These are phyloP conservation scores for Trametes cubensis DNA, from an alignment of 768 basidiomycete genomes.

Conservation along the genomic window DNA sequence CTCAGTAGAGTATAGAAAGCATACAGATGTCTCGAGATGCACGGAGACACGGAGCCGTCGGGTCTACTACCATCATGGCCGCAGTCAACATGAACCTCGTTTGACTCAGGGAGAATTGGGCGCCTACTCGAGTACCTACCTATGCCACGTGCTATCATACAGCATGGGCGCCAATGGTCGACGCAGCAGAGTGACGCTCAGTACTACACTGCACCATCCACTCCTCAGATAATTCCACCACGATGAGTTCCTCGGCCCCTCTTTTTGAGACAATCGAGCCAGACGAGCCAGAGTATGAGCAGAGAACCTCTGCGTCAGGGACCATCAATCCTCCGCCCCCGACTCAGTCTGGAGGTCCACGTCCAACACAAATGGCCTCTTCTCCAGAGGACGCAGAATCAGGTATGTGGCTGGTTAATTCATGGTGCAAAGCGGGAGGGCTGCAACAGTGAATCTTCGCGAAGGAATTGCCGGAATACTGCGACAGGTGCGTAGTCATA, in stretches of 20 bases:
- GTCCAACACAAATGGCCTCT: constrained; percentile 52
- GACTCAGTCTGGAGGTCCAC: constrained; percentile 43
- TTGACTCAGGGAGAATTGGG: no score
- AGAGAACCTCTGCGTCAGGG: constrained; percentile 34
- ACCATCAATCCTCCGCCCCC: constrained; percentile 39
- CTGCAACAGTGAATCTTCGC: background rate
- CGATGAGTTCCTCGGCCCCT: constrained; percentile 64
- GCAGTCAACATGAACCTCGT: no score
- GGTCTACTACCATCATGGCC: no score
- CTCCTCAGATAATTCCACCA: constrained; percentile 9
- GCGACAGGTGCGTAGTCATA: constrained; percentile 55
- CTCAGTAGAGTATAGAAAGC: background rate
- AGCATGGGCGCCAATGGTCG: constrained; percentile 12
- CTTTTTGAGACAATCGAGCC: constrained; percentile 83
- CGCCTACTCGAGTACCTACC: background rate
- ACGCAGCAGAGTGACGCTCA: background rate
- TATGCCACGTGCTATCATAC: constrained; percentile 7
- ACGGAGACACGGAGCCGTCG: no score
- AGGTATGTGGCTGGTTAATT: constrained; percentile 46
- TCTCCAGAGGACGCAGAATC: constrained; percentile 73
- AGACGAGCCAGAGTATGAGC: constrained; percentile 57
- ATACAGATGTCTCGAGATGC: background rate
- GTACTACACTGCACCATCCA: background rate
- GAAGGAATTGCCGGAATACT: constrained; percentile 68
- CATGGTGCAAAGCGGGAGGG: background rate